phyloP scores from a whole-genome alignment of 164 flowering plant genomes.

The Nymphaea colorata region DNA sequence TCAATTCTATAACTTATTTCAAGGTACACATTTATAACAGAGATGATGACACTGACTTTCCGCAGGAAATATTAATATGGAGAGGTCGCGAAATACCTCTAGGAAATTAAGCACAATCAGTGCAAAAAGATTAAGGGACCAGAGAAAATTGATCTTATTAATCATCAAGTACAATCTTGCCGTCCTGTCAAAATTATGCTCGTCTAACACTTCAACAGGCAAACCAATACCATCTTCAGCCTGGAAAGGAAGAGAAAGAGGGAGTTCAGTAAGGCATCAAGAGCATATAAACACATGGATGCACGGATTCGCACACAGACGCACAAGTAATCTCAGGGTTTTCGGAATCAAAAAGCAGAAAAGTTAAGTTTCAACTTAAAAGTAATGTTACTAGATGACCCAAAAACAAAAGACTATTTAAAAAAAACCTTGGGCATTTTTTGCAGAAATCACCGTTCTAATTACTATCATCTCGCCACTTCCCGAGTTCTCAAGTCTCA shows the following conservation, averaged over 20 bases:
- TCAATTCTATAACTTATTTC: neutral
- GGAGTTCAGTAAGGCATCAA: neutral
- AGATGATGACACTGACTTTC: neutral
- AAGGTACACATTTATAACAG: neutral
- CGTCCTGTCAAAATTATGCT: constrained; percentile 42
- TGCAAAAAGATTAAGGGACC: constrained; percentile 77
- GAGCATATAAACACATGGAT: neutral
- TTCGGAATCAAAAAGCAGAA: too few species aligned
- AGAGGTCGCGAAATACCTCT: constrained; percentile 35
- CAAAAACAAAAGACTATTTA: too few species aligned
- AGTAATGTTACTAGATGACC: too few species aligned
- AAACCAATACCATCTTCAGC: constrained; percentile 97
- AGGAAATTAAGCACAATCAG: constrained; percentile 61
- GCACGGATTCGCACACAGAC: too few species aligned
- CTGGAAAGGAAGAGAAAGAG: constrained; percentile 23
- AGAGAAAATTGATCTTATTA: constrained; percentile 48
- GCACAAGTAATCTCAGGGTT: too few species aligned
- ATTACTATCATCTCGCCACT: too few species aligned
- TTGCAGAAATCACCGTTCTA: too few species aligned
- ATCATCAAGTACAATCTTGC: constrained; percentile 63
- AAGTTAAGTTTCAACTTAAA: too few species aligned
- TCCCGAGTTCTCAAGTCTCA: too few species aligned
- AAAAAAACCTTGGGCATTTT: too few species aligned
- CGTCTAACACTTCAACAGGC: constrained; percentile 54
- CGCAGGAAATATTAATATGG: neutral